Evolutionary conservation across 140 eudicot genomes (phyloP), one percentile per base, ranked within the genome.

Genomic region (Artemisia princeps): DNA sequence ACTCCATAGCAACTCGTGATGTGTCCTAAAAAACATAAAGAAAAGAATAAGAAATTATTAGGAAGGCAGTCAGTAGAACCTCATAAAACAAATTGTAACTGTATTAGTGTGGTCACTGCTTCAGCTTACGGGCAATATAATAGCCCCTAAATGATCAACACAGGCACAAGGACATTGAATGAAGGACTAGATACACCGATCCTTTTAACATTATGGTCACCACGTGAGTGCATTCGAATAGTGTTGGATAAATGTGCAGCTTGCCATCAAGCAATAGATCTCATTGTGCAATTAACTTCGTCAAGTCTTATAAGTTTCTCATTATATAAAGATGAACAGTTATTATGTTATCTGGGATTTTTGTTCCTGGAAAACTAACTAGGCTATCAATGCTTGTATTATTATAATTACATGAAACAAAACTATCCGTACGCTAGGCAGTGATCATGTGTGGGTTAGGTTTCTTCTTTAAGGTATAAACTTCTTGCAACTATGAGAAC

Each of bases 1-100:
- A 58, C 68, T 72, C 77, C 74, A 72, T 37, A 56, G 77, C 58
- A 66, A 76, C 74, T 56, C 28, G 60, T 71, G 72, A 69, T 61
- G 66, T 57, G 19, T 66, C 76, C 78, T 74, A 20, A 67, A 40
- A 15, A 60, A 62, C 57, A 72, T 68, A 6, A 71, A 42, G 10
- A 49, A 55, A 70, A 56, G 19, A 28, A 17, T n/a, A 50, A 26
- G 20, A 22, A 66, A 64, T 12, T 0, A 16, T 56, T 37, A 40
- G 54, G 46, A 50, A 71, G 55, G 15, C 33, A 48, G 37, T 51
- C 61, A 24, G 14, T 23, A 22, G 71, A 10, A 46, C n/a, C 52
- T 46, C 52, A 10, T 46, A 46, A 46, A 46, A 5, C 40, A 30
- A 30, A 30, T 5, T 30, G 40, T 30, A 30, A 30, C 6, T 30